These are phyloP conservation scores for Lunularia cruciata DNA, from an alignment of 225 moss, liverwort and hornwort genomes.

Conservation along the genomic window DNA sequence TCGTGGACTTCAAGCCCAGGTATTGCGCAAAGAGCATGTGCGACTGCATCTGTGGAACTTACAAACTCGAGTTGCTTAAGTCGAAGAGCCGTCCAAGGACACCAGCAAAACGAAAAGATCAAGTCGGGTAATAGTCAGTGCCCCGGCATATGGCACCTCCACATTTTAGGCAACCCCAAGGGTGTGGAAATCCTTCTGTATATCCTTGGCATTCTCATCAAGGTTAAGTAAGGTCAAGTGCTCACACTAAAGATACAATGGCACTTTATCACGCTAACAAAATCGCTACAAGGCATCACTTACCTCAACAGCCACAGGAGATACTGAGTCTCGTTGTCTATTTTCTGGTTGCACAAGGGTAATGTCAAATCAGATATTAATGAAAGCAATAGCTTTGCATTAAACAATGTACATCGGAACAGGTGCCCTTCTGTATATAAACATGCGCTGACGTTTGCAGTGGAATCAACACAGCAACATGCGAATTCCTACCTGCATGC, in stretches of 20 bases:
- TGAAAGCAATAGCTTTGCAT: neutral
- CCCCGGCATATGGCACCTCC: too few species aligned
- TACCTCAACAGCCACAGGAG: constrained; percentile 33
- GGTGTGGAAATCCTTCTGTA: too few species aligned
- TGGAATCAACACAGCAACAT: neutral
- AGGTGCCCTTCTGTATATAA: neutral
- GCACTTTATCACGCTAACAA: too few species aligned
- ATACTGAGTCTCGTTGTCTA: constrained; percentile 25
- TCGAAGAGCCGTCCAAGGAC: neutral
- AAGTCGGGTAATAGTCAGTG: too few species aligned
- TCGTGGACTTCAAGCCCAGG: constrained; percentile 42
- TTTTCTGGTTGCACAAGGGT: constrained; percentile 19
- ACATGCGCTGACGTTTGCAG: neutral
- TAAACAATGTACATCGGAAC: neutral
- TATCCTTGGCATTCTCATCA: too few species aligned
- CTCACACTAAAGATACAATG: neutral
- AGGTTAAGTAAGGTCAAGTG: neutral
- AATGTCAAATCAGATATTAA: neutral
- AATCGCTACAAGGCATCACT: too few species aligned
- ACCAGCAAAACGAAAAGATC: too few species aligned
- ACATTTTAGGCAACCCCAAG: too few species aligned
- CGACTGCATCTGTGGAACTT: constrained; percentile 29
- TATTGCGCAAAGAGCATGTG: constrained; percentile 32
- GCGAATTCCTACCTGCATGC: constrained; percentile 29
- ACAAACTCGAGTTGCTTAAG: constrained; percentile 37